Conservation (phyloP, 2,329 filamentous ascomycete species). For the Ceratocystis ficicola region DNA sequence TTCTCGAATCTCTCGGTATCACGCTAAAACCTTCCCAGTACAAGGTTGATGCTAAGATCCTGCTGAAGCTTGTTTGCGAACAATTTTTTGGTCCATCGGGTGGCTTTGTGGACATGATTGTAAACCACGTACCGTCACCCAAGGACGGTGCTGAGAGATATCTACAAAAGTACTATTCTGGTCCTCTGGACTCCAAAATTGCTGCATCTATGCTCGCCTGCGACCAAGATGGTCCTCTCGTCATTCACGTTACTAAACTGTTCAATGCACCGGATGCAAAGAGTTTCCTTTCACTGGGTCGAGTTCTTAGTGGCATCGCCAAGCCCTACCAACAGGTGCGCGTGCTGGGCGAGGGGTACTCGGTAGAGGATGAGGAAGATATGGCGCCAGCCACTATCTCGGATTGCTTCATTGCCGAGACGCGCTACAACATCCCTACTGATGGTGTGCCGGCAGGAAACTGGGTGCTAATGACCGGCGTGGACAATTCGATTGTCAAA, state of each 20-base stretch:
- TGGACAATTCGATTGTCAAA: slow-evolving; percentile 98
- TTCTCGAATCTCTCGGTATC: slow-evolving; percentile 69
- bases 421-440: slow-evolving; percentile 81
- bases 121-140: slow-evolving; percentile 79
- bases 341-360: slow-evolving; percentile 90
- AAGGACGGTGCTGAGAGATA: slow-evolving; percentile 62
- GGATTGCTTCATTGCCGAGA: slow-evolving; percentile 82
- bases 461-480: slow-evolving; percentile 77
- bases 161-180: slow-evolving; percentile 82
- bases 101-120: slow-evolving; percentile 92
- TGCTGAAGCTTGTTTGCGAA: slow-evolving; percentile 80
- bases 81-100: slow-evolving; percentile 87
- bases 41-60: slow-evolving; percentile 74
- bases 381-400: slow-evolving; percentile 79
- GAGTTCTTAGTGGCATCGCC: slow-evolving; percentile 85
- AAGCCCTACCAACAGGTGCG: slow-evolving; percentile 71
- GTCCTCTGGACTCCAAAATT: slow-evolving; percentile 69
- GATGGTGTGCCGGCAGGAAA: slow-evolving; percentile 90
- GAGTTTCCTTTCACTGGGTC: slow-evolving; percentile 76
- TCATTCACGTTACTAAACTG: slow-evolving; percentile 87
- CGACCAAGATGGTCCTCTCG: slow-evolving; percentile 76
- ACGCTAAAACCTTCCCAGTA: slow-evolving; percentile 83
- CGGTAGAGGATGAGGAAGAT: slow-evolving; percentile 92
- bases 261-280: slow-evolving; percentile 87
- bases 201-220: slow-evolving; percentile 70